These are phyloP conservation scores for Cyberlindnera euphorbiiphila DNA, from an alignment of 805 yeast species.

Conservation along the genomic window DNA sequence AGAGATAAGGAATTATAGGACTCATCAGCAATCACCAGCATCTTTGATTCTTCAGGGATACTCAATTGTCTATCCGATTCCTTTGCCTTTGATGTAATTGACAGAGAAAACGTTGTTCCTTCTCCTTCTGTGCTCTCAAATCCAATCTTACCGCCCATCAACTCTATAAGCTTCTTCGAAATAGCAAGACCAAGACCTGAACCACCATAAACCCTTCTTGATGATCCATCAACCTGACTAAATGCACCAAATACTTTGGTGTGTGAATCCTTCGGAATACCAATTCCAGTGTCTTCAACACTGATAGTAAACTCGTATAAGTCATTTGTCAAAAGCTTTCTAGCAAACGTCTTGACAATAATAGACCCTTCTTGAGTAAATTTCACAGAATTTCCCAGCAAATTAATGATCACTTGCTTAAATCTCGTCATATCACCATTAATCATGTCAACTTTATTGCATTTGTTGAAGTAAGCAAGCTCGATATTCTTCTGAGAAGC, in stretches of 20 bases:
- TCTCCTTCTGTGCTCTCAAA: constrained; percentile 72
- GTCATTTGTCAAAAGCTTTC: constrained; percentile 24
- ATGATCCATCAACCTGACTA: constrained; percentile 90
- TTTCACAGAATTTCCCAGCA: constrained; percentile 84
- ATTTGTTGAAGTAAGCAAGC: constrained; percentile 72
- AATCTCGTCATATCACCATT: constrained; percentile 83
- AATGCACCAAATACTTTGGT: constrained; percentile 83
- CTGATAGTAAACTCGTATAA: constrained; percentile 63
- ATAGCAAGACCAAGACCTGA: constrained; percentile 85
- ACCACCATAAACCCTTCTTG: constrained; percentile 87
- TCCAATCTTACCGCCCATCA: constrained; percentile 91
- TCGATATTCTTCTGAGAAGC: constrained; percentile 80
- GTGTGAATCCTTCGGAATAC: constrained; percentile 77
- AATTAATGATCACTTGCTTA: constrained; percentile 76
- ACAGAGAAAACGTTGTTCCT: constrained; percentile 77
- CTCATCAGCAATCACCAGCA: constrained; percentile 13
- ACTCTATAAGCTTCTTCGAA: constrained; percentile 76
- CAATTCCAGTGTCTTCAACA: constrained; percentile 85
- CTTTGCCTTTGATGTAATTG: constrained; percentile 41
- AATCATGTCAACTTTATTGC: constrained; percentile 73
- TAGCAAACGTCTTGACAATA: constrained; percentile 63
- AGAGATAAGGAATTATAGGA: constrained; percentile 9
- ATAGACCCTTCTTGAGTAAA: constrained; percentile 79
- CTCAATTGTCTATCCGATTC: not conserved
- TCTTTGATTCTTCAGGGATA: constrained; percentile 2